Base-by-base conservation (phyloP, 768 basidiomycete genomes). In the Russula earlei region DNA sequence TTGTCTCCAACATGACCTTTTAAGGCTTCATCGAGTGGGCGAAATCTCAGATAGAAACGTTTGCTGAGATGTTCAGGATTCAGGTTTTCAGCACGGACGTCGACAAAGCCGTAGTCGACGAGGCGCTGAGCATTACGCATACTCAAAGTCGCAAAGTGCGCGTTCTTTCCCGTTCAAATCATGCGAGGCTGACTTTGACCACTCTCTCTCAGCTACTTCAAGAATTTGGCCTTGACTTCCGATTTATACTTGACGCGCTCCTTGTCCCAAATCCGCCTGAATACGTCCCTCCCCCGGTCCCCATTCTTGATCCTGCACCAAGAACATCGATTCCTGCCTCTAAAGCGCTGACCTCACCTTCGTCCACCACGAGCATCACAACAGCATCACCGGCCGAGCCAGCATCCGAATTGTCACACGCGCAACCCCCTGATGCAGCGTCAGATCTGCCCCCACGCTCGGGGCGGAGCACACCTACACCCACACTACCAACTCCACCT, bases 1-100 rank as follows among this genome's bases (percentile, higher is more conserved):
- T 40, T 24, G 24, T 24, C 36, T 49, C 31, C 31, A 44, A n/a
- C 19, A 11, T 31, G 25, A 24, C 20, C 54, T 53, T 34, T 60
- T 47, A 62, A 97, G 96, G 86, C 10, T 93, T 97, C 65, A 87
- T 97, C 20, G 84, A 91, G 41, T 99, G 96, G 96, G 87, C 92
- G 0, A 91, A 84, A 68, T 77, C 79, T 56, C 87, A 91, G 67
- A 79, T 98, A 31, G 85, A 91, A 65, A 71, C 76, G 20, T 98
- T 87, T 66, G 86, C 85, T 3, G 83, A 83, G 49, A 84, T 85
- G 66, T 98, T 97, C 71, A 75, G 85, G 51, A 87, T 85, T 57
- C 96, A 98, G 66, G 93, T 98, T 0, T 95, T 91, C 68, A 84
- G 83, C 24, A 83, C 85, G 5, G 91, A 91, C 61, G 78, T 84